A percentile compares a stretch with the other conserved stretches of the same genome.
Evolutionary conservation across 768 basidiomycete species (phyloP).

Genomic region (Tricholoma terreum): DNA sequence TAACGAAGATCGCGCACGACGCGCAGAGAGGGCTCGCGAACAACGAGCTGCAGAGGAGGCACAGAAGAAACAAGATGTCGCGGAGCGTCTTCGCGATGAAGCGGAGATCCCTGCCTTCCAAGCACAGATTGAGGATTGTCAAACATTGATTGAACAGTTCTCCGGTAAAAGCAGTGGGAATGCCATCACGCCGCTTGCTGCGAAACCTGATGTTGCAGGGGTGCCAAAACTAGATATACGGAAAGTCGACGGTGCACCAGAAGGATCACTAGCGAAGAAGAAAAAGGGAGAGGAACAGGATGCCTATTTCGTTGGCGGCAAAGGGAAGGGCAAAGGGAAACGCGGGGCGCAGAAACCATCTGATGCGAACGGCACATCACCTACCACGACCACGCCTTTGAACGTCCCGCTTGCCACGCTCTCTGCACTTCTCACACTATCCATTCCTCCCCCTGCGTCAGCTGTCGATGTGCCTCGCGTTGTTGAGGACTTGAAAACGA

Average conservation of each 20-base stretch:
- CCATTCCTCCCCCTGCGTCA: slow-evolving; percentile 86
- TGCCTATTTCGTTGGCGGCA: slow-evolving; percentile 72
- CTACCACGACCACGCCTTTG: slow-evolving; percentile 36
- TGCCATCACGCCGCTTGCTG: slow-evolving; percentile 34
- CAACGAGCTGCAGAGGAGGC: slow-evolving; percentile 78
- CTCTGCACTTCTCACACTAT: slow-evolving; percentile 79
- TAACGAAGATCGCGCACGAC: slow-evolving; percentile 83
- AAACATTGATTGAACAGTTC: slow-evolving; percentile 85
- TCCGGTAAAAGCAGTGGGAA: slow-evolving; percentile 58
- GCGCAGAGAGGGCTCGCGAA: slow-evolving; percentile 71
- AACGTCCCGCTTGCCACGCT: slow-evolving; percentile 86
- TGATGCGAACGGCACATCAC: slow-evolving; percentile 30
- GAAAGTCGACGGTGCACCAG: slow-evolving; percentile 70
- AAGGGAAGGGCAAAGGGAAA: slow-evolving; percentile 63
- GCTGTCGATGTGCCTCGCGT: slow-evolving; percentile 75
- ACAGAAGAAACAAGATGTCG: slow-evolving; percentile 75
- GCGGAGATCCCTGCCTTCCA: slow-evolving; percentile 89
- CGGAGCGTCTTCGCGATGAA: slow-evolving; percentile 82
- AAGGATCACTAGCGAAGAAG: slow-evolving; percentile 74
- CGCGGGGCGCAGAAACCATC: slow-evolving; percentile 45
- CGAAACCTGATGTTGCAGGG: slow-evolving; percentile 49
- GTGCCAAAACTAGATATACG: slow-evolving; percentile 83
- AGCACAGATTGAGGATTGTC: slow-evolving; percentile 93
- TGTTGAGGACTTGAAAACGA: slow-evolving; percentile 86
- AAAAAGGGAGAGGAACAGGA: slow-evolving; percentile 92